Base-by-base conservation (phyloP, 2,329 filamentous ascomycete genomes). In the Kalaharituber pfeilii region DNA sequence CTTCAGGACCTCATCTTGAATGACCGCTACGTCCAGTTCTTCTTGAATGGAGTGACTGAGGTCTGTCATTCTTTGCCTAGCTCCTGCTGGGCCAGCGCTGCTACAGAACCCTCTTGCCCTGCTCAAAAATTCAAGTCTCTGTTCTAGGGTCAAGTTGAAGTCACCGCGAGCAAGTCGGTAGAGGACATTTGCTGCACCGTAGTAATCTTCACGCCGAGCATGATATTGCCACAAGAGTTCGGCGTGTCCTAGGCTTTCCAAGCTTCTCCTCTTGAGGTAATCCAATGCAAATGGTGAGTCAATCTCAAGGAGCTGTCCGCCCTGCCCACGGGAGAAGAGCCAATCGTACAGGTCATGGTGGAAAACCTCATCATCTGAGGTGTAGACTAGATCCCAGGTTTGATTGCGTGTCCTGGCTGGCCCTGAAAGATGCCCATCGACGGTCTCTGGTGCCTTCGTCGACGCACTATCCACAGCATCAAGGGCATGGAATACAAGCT, bases 261-360 rank as follows among this genome's bases (percentile, higher is more conserved):
- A 71, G 1, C 86, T 84, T 56, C 86, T 81, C 52, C 83, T 80
- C 64, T 85, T 75, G 2, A 98, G 77, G 66, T 94, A 98, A 1
- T 81, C 84, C 42, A 93, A 77, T 25, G 96, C 86, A 63, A 87
- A 88, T 0, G 82, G 78, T 4, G 88, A 94, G 55, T 88, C 78
- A 51, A 91, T 86, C 30, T 82, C 80, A 29, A 98, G 77, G 26
- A 98, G 76, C 13, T 87, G 82, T 59, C 95, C 86, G 8, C 79
- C 83, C 80, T 85, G 88, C 18, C 84, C 82, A 66, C 88, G 81
- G 53, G 76, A 70, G 61, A 96, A 80, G 68, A 98, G 98, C 89
- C 91, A 98, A 64, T 95, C 88, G 66, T 95, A 98, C n/a, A 98
- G 75, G 63, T 86, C 86, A 57, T 86, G 93, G 67, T 96, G 83